Evolutionary conservation across 768 basidiomycete species (phyloP).

Genomic region (Mycena olivaceomarginata): DNA sequence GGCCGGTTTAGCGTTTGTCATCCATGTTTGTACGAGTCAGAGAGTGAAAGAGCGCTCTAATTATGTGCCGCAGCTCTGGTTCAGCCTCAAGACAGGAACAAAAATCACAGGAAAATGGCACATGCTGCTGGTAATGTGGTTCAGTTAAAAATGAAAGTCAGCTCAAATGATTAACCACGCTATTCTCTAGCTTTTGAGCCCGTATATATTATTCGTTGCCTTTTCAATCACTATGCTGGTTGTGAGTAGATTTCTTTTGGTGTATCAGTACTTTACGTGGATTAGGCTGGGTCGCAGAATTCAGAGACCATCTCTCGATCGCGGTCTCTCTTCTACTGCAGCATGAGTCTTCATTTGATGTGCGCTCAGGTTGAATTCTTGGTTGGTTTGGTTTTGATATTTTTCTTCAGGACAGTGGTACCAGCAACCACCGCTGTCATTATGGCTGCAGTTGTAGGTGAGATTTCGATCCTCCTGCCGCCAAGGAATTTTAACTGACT

Average conservation of each 20-base stretch:
- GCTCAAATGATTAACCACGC: not conserved
- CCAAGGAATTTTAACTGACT: too few relatives aligned
- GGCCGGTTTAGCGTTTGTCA: conserved; percentile 27
- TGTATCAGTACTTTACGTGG: too few relatives aligned
- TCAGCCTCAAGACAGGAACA: not conserved
- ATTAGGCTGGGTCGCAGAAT: not conserved
- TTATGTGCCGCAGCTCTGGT: conserved; percentile 17
- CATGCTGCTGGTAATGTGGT: conserved; percentile 7
- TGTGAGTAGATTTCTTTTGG: not conserved
- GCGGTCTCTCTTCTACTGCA: conserved; percentile 32
- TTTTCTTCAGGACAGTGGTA: conserved; percentile 4
- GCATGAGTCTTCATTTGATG: conserved; percentile 16
- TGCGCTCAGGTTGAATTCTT: not conserved
- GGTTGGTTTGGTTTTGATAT: not conserved
- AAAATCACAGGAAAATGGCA: not conserved
- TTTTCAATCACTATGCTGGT: conserved; percentile 18
- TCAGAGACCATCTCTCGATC: conserved; percentile 22
- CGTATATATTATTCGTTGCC: conserved; percentile 10
- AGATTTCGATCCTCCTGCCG: too few relatives aligned
- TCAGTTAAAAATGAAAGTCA: not conserved
- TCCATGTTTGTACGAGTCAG: not conserved
- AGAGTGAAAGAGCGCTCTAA: not conserved
- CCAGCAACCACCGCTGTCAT: conserved; percentile 18
- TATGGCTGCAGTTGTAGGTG: not conserved
- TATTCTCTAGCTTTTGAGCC: conserved; percentile 1